Base-by-base conservation (phyloP, 2,329 filamentous ascomycete genomes). In the Fragosphaeria purpurea region DNA sequence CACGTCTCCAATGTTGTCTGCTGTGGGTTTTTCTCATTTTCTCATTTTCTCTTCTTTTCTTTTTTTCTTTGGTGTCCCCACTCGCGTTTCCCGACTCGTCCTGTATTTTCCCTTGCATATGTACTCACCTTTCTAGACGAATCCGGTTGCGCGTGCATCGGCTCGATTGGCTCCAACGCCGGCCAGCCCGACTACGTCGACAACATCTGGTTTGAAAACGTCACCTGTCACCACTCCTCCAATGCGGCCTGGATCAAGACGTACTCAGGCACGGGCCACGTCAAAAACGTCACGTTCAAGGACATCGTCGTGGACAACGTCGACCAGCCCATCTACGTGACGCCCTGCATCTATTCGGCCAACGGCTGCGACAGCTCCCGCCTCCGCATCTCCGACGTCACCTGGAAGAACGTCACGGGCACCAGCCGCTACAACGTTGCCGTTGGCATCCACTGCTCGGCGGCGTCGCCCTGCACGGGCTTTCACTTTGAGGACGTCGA, bases 301-400 rank as follows among this genome's bases (percentile, higher is more conserved):
- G 70, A 73, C 61, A 62, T 68, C 50, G 45, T 55, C 11, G 61
- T 67, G 53, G 59, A 63, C 42, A 60, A 70, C 56, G 70, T 74
- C 54, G 71, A 74, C 58, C 71, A 74, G 59, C 71, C 70, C 10
- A 72, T 74, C 55, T 73, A 74, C 58, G 63, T 74, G 10, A 70
- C 68, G 4, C 62, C 66, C 0, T 74, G 71, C 55, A 74, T 72
- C 57, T 74, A 73, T 61, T 62, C 62, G 13, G 61, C 53, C 46
- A 55, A 59, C 41, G 63, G 61, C 50, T 72, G 69, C 60, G 69
- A 71, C 55, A 59, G 57, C 12, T 68, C 64, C 37, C 63, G 66
- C 42, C 60, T 73, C 41, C 61, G 68, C 47, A 74, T 76, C 51
- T 63, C 62, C 39, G 70, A 75, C 55, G 61, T 76, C 31, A 69